These are phyloP conservation scores for Termitomyces sp. DNA, from an alignment of 768 basidiomycete genomes.

Conservation along the genomic window DNA sequence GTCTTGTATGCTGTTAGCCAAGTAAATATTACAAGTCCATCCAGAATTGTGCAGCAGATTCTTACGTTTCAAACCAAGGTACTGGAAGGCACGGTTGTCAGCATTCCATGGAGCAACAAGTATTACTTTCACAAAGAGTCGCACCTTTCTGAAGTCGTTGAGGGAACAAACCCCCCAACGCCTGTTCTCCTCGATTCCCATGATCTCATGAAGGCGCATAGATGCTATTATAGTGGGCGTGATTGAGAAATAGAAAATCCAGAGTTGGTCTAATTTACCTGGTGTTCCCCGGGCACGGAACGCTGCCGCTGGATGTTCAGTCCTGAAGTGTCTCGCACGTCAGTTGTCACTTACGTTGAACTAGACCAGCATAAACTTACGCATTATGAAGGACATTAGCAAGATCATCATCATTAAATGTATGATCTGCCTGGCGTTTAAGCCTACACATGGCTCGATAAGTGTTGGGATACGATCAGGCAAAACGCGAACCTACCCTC, in stretches of 20 bases:
- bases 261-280: slow-evolving; percentile 20
- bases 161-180: slow-evolving; percentile 79
- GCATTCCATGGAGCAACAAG: not conserved
- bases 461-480: not conserved
- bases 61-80: slow-evolving; percentile 74
- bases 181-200: slow-evolving; percentile 79
- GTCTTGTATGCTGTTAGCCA: slow-evolving; percentile 48
- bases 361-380: slow-evolving; percentile 35
- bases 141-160: slow-evolving; percentile 76
- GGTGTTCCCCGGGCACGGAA: slow-evolving; percentile 81
- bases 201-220: slow-evolving; percentile 77
- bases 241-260: not conserved
- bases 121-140: slow-evolving; percentile 3
- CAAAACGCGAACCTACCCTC: slow-evolving; percentile 36
- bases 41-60: not conserved
- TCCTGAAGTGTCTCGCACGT: slow-evolving; percentile 34
- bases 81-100: slow-evolving; percentile 31
- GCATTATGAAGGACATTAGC: slow-evolving; percentile 64
- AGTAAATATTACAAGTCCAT: not conserved
- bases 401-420: slow-evolving; percentile 68
- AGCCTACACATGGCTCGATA: slow-evolving; percentile 35
- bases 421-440: slow-evolving; percentile 53
- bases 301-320: slow-evolving; percentile 65
- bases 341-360: not conserved
- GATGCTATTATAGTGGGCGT: slow-evolving; percentile 28